A percentile compares a stretch with the other conserved stretches of the same genome.
Evolutionary conservation across 2,329 filamentous ascomycete genomes (phyloP).

Genomic region (Ophiocordyceps camponoti-saundersi): DNA sequence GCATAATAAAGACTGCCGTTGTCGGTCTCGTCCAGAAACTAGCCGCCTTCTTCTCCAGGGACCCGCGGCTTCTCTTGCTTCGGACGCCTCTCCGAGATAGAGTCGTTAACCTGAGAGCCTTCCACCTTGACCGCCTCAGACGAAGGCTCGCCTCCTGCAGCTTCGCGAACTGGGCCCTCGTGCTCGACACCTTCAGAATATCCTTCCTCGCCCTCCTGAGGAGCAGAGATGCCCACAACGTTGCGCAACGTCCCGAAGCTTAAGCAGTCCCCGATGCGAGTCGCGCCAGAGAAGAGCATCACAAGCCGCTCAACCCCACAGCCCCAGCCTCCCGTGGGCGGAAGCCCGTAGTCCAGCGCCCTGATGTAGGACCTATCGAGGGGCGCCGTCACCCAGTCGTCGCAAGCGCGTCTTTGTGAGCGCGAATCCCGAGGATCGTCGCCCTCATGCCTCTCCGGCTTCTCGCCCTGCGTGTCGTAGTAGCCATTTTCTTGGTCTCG

Average conservation of each 20-base stretch:
- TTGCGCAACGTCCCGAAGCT: slow-evolving; percentile 74
- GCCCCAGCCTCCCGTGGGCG: slow-evolving; percentile 95
- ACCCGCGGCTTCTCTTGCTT: too few species aligned
- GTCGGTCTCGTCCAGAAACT: too few species aligned
- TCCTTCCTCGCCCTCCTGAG: slow-evolving; percentile 7
- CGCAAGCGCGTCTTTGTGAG: slow-evolving; percentile 4
- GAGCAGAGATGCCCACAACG: slow-evolving; percentile 34
- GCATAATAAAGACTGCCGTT: too few species aligned
- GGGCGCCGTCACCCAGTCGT: slow-evolving; percentile 25
- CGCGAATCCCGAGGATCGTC: not conserved
- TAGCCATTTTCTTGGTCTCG: slow-evolving; percentile 18
- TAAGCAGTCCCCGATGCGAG: slow-evolving; percentile 70
- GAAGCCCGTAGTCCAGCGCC: slow-evolving; percentile 73
- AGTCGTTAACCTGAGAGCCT: too few species aligned
- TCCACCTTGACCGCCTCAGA: too few species aligned
- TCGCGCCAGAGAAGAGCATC: slow-evolving; percentile 72
- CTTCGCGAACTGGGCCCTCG: not conserved
- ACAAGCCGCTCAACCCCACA: slow-evolving; percentile 80
- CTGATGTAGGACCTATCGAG: slow-evolving; percentile 70
- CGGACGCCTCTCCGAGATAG: too few species aligned
- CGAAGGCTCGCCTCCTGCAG: not conserved
- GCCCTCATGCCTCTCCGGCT: not conserved
- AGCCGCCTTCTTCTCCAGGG: too few species aligned
- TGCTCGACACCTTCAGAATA: not conserved
- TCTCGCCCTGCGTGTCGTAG: slow-evolving; percentile 13